phyloP scores from a whole-genome alignment of 371 early-diverging fungal species.

The Mortierella sp. region DNA sequence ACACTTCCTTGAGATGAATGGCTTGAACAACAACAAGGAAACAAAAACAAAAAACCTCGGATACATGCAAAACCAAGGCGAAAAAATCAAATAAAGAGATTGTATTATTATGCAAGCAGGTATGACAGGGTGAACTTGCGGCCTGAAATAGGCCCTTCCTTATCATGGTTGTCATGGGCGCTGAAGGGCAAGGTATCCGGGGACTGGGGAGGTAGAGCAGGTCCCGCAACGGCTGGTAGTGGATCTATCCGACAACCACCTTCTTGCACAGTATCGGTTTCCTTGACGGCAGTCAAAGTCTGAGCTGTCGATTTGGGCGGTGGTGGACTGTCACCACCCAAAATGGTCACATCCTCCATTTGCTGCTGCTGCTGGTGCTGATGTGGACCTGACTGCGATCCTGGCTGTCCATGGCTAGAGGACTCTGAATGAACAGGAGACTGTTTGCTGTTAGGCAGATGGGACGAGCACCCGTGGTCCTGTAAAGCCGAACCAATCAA shows the following conservation, averaged over 20 bases:
- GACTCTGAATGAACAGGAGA: not conserved
- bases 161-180: not conserved
- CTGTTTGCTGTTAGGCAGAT: not conserved
- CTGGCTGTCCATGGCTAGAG: not conserved
- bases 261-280: not conserved
- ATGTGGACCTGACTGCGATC: not conserved
- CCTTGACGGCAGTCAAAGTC: not conserved
- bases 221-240: not conserved
- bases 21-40: not conserved
- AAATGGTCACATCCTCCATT: not conserved
- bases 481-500: not conserved
- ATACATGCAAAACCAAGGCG: not conserved
- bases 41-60: not conserved
- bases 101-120: conserved; percentile 21
- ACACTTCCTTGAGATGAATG: not conserved
- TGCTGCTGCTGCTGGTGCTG: not conserved
- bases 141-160: conserved; percentile 13
- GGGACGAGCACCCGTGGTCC: not conserved
- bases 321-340: not conserved
- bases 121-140: conserved; percentile 35
- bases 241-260: not conserved
- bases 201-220: not conserved
- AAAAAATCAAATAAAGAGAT: not conserved
- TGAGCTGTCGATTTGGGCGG: not conserved
- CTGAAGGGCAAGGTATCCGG: not conserved